phyloP scores from a whole-genome alignment of 306 rosid genomes.

The Acacia acuminata region DNA sequence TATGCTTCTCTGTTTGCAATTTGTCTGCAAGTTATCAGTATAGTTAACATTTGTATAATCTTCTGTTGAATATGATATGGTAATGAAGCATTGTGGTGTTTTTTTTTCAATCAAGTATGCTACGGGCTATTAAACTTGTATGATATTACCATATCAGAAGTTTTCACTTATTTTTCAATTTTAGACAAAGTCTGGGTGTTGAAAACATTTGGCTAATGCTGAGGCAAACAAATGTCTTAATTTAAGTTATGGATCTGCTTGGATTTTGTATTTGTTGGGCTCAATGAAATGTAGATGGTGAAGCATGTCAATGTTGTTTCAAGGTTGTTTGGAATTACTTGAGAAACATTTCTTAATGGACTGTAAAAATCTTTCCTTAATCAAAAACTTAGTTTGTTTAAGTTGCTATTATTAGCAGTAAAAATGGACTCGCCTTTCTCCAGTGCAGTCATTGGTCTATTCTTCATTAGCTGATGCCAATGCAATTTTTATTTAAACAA shows the following conservation, averaged over 20 bases:
- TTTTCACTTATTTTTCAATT: constrained; percentile 9
- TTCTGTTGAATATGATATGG: constrained; percentile 32
- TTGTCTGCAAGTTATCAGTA: constrained; percentile 8
- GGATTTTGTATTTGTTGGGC: constrained; percentile 22
- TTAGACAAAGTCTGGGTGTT: constrained; percentile 4
- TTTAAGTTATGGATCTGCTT: constrained; percentile 1
- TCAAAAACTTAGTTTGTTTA: background rate
- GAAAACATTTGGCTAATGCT: constrained; percentile 12
- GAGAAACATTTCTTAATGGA: constrained; percentile 15
- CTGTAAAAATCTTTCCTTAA: background rate
- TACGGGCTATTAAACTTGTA: background rate
- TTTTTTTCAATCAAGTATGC: constrained; percentile 14
- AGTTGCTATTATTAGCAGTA: constrained; percentile 11
- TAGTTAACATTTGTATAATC: constrained; percentile 18
- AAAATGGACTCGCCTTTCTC: constrained; percentile 19
- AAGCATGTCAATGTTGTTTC: background rate
- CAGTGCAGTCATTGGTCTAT: constrained; percentile 13
- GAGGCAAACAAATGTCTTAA: constrained; percentile 4
- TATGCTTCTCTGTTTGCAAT: constrained; percentile 19
- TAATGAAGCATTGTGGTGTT: constrained; percentile 22
- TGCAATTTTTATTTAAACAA: background rate
- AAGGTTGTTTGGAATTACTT: constrained; percentile 14
- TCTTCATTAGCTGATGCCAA: constrained; percentile 16
- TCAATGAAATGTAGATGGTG: constrained; percentile 2
- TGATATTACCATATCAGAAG: background rate